Base-by-base conservation (phyloP, 2,329 filamentous ascomycete genomes). In the Xylariaceae sp. region DNA sequence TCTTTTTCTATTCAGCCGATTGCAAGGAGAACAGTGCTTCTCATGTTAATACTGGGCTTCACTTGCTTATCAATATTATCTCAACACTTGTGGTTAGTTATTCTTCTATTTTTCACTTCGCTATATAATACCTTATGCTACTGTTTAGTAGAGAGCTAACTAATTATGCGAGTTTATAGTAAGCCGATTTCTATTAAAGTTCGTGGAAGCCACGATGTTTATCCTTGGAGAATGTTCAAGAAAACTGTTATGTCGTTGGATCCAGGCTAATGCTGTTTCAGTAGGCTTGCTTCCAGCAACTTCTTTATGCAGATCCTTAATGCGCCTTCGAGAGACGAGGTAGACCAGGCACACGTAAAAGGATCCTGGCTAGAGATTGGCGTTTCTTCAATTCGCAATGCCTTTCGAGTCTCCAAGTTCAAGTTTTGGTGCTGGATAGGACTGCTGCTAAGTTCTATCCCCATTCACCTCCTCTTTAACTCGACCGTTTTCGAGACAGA, bases 281-380 rank as follows among this genome's bases (percentile, higher is more conserved):
- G 33, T 16, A 36, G 33, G 8, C 33, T 36, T 16, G 33, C 33
- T 9, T 36, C 33, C 6, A 36, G 8, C 7, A 50, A 39, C 23
- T 43, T 49, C 36, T 56, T 49, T 26, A 26, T 83, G 78, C 82
- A 85, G 57, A 72, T 77, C 17, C 67, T 85, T 11, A 75, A 70
- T 11, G 75, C 81, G 0, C 82, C 82, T 0, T 83, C 78, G 1
- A 69, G 82, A 21, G 56, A 65, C 7, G 79, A 84, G 36, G 66
- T 84, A 9, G 77, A 85, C 44, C 61, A 60, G 12, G 80, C 79
- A 0, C 82, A 86, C 67, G 46, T 60, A 0, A 60, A 65, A 43
- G 67, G 72, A 1, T 68, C 62, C 14, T 78, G 75, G 74, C 65
- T 82, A 1, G 75, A 79, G 29, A 76, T 82, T 40, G 79, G 82